Conservation (phyloP, 768 basidiomycete genomes). For the Boletus sp. region DNA sequence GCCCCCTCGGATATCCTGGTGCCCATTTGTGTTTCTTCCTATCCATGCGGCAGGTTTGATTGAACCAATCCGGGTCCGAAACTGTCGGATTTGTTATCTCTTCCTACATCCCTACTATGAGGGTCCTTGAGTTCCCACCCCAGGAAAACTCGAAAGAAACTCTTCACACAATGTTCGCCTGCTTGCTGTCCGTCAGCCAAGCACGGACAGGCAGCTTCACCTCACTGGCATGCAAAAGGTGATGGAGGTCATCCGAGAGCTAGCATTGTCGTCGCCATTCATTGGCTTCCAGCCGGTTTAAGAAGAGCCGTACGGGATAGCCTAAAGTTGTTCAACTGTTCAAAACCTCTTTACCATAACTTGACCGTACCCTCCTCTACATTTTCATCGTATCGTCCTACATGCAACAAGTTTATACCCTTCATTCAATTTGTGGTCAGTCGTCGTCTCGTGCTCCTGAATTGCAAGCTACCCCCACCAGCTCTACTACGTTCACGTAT, state of each 20-base stretch:
- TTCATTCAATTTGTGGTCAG: too few species aligned
- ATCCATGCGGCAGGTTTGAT: neutral
- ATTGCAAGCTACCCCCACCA: too few species aligned
- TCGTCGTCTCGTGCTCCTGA: too few species aligned
- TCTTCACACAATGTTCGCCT: neutral
- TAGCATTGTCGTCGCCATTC: neutral
- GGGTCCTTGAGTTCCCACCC: slow-evolving; percentile 11
- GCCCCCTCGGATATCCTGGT: too few species aligned
- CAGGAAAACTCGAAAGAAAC: neutral
- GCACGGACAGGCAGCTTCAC: neutral
- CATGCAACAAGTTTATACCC: too few species aligned
- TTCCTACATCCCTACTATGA: slow-evolving; percentile 31
- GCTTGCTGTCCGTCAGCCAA: slow-evolving; percentile 12
- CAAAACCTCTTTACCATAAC: too few species aligned
- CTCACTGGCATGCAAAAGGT: slow-evolving; percentile 2
- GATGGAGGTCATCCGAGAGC: slow-evolving; percentile 20
- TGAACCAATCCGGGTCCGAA: too few species aligned
- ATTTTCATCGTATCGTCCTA: too few species aligned
- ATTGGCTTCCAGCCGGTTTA: neutral
- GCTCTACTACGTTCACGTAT: slow-evolving; percentile 29
- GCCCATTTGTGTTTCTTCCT: neutral
- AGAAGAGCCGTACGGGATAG: neutral
- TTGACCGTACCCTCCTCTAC: too few species aligned
- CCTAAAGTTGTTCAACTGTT: too few species aligned
- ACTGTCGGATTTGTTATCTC: neutral